Evolutionary conservation across 306 rosid species (phyloP).

Genomic region (Potentilla sterilis): DNA sequence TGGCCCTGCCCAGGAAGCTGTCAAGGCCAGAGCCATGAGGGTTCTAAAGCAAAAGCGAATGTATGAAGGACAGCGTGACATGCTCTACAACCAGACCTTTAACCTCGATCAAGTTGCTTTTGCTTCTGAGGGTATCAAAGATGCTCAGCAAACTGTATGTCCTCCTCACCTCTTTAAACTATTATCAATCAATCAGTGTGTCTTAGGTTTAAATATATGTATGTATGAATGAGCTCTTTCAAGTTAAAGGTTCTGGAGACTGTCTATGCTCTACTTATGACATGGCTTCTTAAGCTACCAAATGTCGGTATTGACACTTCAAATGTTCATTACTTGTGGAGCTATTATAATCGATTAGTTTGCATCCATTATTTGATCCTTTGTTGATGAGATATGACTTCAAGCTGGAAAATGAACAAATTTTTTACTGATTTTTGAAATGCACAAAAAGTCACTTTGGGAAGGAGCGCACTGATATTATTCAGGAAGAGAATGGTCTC

Average conservation of each 20-base stretch:
- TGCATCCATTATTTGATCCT: too few species aligned
- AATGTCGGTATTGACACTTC: not conserved
- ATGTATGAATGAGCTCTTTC: too few species aligned
- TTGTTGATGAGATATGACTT: too few species aligned
- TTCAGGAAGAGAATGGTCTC: too few species aligned
- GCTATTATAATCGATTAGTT: too few species aligned
- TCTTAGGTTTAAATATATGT: too few species aligned
- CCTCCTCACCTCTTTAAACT: not conserved
- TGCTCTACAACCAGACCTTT: slow-evolving; percentile 93
- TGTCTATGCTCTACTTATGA: not conserved
- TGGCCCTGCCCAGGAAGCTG: slow-evolving; percentile 90
- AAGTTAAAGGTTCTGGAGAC: not conserved
- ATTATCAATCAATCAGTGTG: too few species aligned
- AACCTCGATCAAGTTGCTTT: slow-evolving; percentile 97
- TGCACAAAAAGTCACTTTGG: not conserved
- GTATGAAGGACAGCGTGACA: slow-evolving; percentile 97
- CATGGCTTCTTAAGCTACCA: not conserved
- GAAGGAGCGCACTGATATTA: not conserved
- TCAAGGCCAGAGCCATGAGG: slow-evolving; percentile 93
- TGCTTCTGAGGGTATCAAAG: slow-evolving; percentile 91
- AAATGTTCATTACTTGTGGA: too few species aligned
- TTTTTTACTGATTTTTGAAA: not conserved
- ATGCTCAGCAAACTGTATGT: slow-evolving; percentile 96
- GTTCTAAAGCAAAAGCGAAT: slow-evolving; percentile 83
- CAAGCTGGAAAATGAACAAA: too few species aligned